These are phyloP conservation scores for Colletotrichum zoysiae DNA, from an alignment of 2,329 filamentous ascomycete species.

Conservation along the genomic window DNA sequence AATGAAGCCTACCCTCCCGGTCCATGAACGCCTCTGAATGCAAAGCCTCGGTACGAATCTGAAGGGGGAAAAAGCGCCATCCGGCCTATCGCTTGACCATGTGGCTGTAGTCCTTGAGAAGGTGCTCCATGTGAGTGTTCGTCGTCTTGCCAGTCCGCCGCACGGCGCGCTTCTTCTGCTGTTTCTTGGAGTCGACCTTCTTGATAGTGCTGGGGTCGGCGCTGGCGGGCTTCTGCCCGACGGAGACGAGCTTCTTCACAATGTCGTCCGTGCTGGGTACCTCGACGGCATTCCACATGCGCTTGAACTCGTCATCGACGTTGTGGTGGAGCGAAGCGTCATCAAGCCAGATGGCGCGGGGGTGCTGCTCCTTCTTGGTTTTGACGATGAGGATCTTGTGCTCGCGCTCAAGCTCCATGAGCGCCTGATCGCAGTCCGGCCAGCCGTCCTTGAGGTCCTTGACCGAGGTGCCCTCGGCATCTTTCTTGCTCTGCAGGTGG, in stretches of 20 bases:
- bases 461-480: conserved; percentile 83
- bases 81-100: conserved; percentile 54
- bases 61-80: background rate
- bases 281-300: conserved; percentile 84
- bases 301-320: conserved; percentile 86
- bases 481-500: conserved; percentile 84
- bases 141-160: conserved; percentile 84
- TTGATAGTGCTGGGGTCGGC: conserved; percentile 76
- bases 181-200: conserved; percentile 71
- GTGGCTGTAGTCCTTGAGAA: conserved; percentile 79
- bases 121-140: conserved; percentile 86
- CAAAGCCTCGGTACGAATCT: background rate
- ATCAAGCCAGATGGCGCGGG: conserved; percentile 90
- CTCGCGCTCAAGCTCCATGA: conserved; percentile 81
- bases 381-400: conserved; percentile 87
- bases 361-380: conserved; percentile 91
- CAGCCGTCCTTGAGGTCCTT: conserved; percentile 97
- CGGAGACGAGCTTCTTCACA: conserved; percentile 80
- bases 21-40: conserved; percentile 32
- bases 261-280: conserved; percentile 83
- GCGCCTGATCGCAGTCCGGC: conserved; percentile 83
- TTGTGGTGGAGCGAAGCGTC: conserved; percentile 80
- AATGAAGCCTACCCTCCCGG: background rate
- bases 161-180: conserved; percentile 76
- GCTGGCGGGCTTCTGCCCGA: conserved; percentile 86